Conservation (phyloP, 2,329 filamentous ascomycete species). For the Didymella lethalis region DNA sequence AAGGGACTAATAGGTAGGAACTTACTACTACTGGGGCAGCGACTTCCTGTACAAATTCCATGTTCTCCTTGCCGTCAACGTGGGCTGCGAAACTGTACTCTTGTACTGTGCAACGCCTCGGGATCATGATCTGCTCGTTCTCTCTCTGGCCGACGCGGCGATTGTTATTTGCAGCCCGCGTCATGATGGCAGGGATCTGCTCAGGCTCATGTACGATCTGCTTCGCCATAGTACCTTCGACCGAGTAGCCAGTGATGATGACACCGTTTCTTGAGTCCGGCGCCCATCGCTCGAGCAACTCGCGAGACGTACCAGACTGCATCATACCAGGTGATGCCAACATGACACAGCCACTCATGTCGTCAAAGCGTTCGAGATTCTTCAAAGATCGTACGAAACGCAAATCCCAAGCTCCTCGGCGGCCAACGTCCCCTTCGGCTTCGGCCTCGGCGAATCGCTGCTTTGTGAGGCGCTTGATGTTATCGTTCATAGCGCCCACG, state of each 20-base stretch:
- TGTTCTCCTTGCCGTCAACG: constrained; percentile 93
- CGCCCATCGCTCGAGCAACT: constrained; percentile 93
- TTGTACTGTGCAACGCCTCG: constrained; percentile 87
- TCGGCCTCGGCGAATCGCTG: constrained; percentile 92
- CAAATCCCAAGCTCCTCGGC: constrained; percentile 95
- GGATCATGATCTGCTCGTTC: constrained; percentile 89
- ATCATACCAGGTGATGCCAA: constrained; percentile 97
- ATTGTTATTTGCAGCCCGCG: constrained; percentile 58
- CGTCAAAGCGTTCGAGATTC: constrained; percentile 93
- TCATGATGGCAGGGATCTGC: constrained; percentile 93
- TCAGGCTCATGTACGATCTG: constrained; percentile 95
- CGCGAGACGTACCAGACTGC: constrained; percentile 92
- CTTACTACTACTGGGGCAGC: constrained; percentile 89
- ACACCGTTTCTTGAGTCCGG: constrained; percentile 97
- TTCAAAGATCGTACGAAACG: constrained; percentile 91
- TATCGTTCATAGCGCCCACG: constrained; percentile 98
- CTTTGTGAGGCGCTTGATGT: constrained; percentile 94
- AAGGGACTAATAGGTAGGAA: constrained; percentile 33
- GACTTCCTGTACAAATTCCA: constrained; percentile 96
- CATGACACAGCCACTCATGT: constrained; percentile 95
- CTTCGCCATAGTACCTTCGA: constrained; percentile 98
- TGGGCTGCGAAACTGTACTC: constrained; percentile 97
- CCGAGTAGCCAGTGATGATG: constrained; percentile 97
- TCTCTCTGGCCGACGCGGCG: constrained; percentile 70
- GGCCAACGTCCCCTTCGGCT: constrained; percentile 74